Evolutionary conservation across 2,329 filamentous ascomycete genomes (phyloP).

Genomic region (Ceratocystis albifundus): DNA sequence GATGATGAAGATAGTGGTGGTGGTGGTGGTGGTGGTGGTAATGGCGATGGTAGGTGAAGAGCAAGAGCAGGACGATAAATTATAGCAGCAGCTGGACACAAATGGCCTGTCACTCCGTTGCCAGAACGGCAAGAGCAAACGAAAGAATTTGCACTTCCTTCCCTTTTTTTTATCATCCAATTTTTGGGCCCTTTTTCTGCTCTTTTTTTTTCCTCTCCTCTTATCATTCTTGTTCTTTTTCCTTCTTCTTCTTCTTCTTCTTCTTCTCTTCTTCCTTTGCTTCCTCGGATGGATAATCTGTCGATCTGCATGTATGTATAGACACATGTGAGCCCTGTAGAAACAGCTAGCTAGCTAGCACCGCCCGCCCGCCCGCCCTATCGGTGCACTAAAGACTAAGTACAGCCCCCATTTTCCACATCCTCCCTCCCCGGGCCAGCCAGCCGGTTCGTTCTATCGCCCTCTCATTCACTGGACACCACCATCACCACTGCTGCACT

Average conservation of each 20-base stretch:
- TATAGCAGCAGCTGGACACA: not conserved
- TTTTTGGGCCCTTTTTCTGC: not conserved
- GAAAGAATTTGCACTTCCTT: not conserved
- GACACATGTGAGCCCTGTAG: not conserved
- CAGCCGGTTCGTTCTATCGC: too few species aligned
- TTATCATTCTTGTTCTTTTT: not conserved
- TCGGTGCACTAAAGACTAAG: too few species aligned
- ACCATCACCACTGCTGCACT: too few species aligned
- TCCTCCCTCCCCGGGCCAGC: too few species aligned
- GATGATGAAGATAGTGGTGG: not conserved
- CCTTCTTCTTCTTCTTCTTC: conserved; percentile 7
- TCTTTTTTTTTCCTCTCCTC: not conserved
- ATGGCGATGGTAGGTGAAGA: not conserved
- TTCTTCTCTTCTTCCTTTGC: not conserved
- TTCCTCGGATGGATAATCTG: not conserved
- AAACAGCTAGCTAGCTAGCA: too few species aligned
- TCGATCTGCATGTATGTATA: conserved; percentile 10
- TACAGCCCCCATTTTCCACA: too few species aligned
- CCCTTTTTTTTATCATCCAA: not conserved
- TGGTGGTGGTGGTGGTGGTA: not conserved
- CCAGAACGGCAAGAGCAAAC: not conserved
- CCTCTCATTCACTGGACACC: too few species aligned
- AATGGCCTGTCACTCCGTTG: not conserved
- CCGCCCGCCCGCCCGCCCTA: too few species aligned
- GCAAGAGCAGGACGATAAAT: not conserved